Evolutionary conservation across 2,329 filamentous ascomycete genomes (phyloP), one percentile per base, ranked within the genome.

Genomic region (Hypoxylon sp.): DNA sequence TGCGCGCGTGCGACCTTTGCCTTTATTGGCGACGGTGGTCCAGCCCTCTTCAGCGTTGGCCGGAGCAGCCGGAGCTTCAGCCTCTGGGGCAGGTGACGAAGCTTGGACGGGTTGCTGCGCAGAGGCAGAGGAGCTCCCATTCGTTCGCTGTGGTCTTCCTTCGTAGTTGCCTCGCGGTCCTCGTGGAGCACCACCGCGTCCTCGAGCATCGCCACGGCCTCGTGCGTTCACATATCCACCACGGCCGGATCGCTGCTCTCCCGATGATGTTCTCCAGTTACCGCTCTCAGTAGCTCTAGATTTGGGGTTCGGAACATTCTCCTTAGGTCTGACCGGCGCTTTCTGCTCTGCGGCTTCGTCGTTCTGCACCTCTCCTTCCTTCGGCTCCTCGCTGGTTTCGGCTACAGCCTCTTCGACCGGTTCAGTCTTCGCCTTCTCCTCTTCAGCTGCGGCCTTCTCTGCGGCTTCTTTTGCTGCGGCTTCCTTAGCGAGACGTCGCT

Each of bases 401-500:
- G 75, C 64, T 49, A 73, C 72, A 22, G 76, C 75, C 64, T 79
- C 76, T 50, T 78, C 76, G 5, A 75, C 71, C 8, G 68, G 54
- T 58, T 75, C 74, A 48, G 70, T 71, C 30, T 79, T 77, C 43
- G 78, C 41, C 39, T 65, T 59, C 30, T 65, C 66, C 2, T 66
- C 69, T 13, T 62, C 64, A 10, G 53, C 61, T 15, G 64, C 66
- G 20, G 73, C 65, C 47, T 73, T 56, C 24, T 64, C 57, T 47
- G 60, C 51, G 6, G 83, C 84, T 63, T 86, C 84, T 77, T 88
- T 88, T 22, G 85, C 79, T n/a, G 83, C 84, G 51, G 87, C 84
- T 71, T 91, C 89, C 75, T 86, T 89, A n/a, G 86, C 88, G 32
- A 87, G 76, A 54, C 86, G 84, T 60, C 83, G 84, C 68, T 93